Base-by-base conservation (phyloP, 805 yeast species). In the Candida maltosa region DNA sequence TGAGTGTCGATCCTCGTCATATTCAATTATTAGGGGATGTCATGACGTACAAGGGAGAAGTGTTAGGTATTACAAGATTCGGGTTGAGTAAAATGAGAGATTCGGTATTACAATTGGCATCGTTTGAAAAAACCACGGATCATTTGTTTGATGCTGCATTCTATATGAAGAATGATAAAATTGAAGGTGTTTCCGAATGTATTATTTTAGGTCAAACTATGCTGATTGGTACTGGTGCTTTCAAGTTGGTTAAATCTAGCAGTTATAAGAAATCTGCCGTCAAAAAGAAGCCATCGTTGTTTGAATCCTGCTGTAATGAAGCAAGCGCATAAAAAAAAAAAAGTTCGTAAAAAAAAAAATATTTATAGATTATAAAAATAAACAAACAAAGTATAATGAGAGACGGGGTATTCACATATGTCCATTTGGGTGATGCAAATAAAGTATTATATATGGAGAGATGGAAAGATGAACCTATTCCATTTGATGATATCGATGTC, bases 1-100 rank as follows among this genome's bases (percentile, higher is more conserved):
- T 93, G 98, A 87, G 95, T 59, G 97, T 93, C 32, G 99, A 93
- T 72, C 98, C 97, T 42, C 95, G 99, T 72, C 99, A 93, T 61
- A 89, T 94, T 58, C 97, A 93, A 67, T 70, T 93, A 31, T 69
- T 93, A 45, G 98, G 98, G 46, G 99, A 93, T 62, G 97, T 93
- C 32, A 93, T 93, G 99, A 87, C 97, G 0, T 93, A 87, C 61
- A 93, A 93, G 65, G 99, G 99, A 41, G 98, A 93, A 58, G 95
- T 93, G 9, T 73, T 94, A 48, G 98, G 99, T 62, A 93, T 93
- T 56, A 93, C 99, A 2, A 78, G 99, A 66, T 93, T 93, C 53
- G 99, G 99, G 48, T 72, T 93, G 48, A 91, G 96, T 51, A 93
- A 94, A 61, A 93, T 93, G 97, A 81, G 98, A 67, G 98, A 93